phyloP scores from a whole-genome alignment of 202 grass and related monocot species.

The Carex arenaria region DNA sequence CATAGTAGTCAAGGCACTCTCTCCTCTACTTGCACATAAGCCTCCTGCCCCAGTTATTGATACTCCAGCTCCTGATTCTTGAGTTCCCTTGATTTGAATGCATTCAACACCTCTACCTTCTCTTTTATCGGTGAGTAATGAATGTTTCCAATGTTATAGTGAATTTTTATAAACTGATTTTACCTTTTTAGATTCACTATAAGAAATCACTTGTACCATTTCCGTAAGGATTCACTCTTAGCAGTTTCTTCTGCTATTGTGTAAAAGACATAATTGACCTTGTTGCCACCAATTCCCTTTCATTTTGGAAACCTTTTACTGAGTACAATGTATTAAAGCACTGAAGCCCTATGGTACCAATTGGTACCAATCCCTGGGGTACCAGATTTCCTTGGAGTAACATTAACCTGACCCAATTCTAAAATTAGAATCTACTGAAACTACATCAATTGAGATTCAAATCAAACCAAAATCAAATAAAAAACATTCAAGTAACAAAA shows the following conservation, averaged over 20 bases:
- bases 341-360: background rate
- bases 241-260: background rate
- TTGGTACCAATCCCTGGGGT: background rate
- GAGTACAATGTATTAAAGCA: background rate
- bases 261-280: background rate
- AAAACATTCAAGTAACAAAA: background rate
- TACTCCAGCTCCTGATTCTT: slow-evolving; percentile 27
- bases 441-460: background rate
- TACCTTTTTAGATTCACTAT: too few species aligned
- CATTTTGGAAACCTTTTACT: background rate
- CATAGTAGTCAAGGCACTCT: slow-evolving; percentile 82
- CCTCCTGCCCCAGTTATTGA: slow-evolving; percentile 22
- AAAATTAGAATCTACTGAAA: background rate
- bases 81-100: slow-evolving; percentile 13
- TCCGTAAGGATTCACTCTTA: background rate
- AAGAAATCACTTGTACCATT: background rate
- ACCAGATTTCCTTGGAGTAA: background rate
- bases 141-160: background rate
- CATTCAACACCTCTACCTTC: background rate
- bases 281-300: background rate
- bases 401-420: background rate
- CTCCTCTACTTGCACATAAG: slow-evolving; percentile 57
- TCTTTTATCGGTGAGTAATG: slow-evolving; percentile 14
- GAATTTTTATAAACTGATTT: too few species aligned
- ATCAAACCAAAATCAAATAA: background rate